phyloP scores from a whole-genome alignment of 192 early-diverging fungal species.

The Umbelopsis sp. region DNA sequence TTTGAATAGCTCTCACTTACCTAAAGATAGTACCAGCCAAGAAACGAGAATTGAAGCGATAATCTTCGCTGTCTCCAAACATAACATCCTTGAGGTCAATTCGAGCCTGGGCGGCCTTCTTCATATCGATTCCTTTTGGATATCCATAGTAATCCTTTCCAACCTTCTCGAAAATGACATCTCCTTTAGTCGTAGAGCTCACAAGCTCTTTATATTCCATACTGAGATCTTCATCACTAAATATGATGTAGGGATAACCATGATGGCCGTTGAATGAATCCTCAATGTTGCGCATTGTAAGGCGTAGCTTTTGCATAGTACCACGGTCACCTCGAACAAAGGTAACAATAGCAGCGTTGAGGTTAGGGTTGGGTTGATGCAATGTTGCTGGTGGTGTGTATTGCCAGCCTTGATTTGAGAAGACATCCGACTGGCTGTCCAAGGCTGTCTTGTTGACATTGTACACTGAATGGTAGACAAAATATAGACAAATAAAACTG shows the following conservation, averaged over 20 bases:
- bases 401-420: not conserved
- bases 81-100: constrained; percentile 26
- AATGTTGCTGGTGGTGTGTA: not conserved
- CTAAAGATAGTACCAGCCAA: constrained; percentile 33
- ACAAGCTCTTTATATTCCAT: constrained; percentile 37
- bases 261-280: constrained; percentile 32
- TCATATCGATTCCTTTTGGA: constrained; percentile 21
- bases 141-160: constrained; percentile 25
- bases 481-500: not conserved
- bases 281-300: constrained; percentile 35
- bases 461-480: not conserved
- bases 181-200: constrained; percentile 11
- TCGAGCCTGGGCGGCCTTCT: constrained; percentile 26
- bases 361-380: constrained; percentile 22
- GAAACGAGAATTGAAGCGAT: constrained; percentile 51
- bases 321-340: constrained; percentile 25
- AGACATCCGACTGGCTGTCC: not conserved
- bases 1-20: constrained; percentile 33
- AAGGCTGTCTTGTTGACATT: not conserved
- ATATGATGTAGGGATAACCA: constrained; percentile 39
- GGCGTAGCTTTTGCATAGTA: constrained; percentile 16
- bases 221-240: constrained; percentile 25
- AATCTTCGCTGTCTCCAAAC: constrained; percentile 32
- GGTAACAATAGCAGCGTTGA: constrained; percentile 29
- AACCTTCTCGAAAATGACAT: constrained; percentile 31